Conservation (phyloP, 768 basidiomycete species). For the Russula abietina region DNA sequence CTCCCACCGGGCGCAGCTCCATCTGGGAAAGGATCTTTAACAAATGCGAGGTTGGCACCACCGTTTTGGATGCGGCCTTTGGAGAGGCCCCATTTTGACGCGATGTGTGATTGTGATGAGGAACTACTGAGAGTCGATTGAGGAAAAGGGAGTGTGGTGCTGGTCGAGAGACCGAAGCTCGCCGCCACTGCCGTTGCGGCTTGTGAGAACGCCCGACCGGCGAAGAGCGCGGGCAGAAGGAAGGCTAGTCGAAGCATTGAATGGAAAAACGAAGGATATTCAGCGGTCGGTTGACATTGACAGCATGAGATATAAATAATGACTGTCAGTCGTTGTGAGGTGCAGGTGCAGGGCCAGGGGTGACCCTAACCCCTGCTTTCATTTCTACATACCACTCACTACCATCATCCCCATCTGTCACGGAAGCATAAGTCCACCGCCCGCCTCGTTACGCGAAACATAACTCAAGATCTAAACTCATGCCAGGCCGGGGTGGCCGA, state of each 20-base stretch:
- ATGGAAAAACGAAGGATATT: not conserved
- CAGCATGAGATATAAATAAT: not conserved
- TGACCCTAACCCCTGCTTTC: too few species aligned
- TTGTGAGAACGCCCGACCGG: not conserved
- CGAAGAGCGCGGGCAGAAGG: slow-evolving; percentile 7
- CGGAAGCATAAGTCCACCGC: not conserved
- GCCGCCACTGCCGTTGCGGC: slow-evolving; percentile 36
- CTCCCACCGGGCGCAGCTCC: slow-evolving; percentile 32
- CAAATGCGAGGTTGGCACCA: slow-evolving; percentile 51
- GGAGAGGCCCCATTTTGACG: slow-evolving; percentile 54
- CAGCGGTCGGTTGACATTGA: not conserved
- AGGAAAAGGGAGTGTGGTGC: slow-evolving; percentile 61
- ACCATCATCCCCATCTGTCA: not conserved
- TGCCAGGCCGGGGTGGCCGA: slow-evolving; percentile 21
- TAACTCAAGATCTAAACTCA: not conserved
- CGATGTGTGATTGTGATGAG: slow-evolving; percentile 47
- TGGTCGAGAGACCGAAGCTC: slow-evolving; percentile 50
- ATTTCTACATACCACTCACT: not conserved
- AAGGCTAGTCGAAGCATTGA: not conserved
- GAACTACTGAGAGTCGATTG: slow-evolving; percentile 47
- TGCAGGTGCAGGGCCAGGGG: too few species aligned
- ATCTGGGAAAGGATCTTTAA: slow-evolving; percentile 60
- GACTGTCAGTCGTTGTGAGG: not conserved
- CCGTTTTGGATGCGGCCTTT: slow-evolving; percentile 58
- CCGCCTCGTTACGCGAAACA: not conserved